phyloP scores from a whole-genome alignment of 73 alveolate species.

The Breviolum minutum region DNA sequence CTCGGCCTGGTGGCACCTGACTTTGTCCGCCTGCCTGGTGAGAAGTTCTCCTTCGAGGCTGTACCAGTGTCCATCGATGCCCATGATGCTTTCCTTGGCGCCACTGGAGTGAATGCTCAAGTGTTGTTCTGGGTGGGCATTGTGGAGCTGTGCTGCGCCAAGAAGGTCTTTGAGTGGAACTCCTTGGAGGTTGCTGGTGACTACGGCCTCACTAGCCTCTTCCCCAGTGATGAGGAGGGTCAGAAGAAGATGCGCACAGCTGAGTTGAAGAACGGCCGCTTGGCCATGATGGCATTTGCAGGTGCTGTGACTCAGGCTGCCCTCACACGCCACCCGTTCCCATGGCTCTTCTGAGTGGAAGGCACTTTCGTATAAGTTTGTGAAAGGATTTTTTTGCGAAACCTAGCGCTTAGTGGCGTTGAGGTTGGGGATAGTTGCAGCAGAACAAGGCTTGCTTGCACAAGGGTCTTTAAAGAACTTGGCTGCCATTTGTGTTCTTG shows the following conservation, averaged over 20 bases:
- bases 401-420: background rate
- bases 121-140: conserved; percentile 71
- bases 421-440: background rate
- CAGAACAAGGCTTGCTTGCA: background rate
- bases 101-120: conserved; percentile 71
- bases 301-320: conserved; percentile 91
- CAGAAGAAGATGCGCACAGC: conserved; percentile 95
- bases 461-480: background rate
- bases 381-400: background rate
- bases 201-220: conserved; percentile 70
- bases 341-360: conserved; percentile 68
- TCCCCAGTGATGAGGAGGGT: conserved; percentile 93
- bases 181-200: conserved; percentile 92
- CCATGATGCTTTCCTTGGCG: conserved; percentile 84
- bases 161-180: conserved; percentile 95
- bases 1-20: conserved; percentile 88
- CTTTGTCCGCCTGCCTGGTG: conserved; percentile 80
- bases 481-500: background rate
- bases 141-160: conserved; percentile 92
- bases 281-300: conserved; percentile 84
- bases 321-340: conserved; percentile 80
- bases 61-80: conserved; percentile 81
- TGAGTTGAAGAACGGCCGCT: conserved; percentile 95
- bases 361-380: background rate
- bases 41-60: conserved; percentile 88